Evolutionary conservation across 1,284 basidiomycete species (phyloP), one percentile per base, ranked within the genome.

Genomic region (Sphaerobolus stellatus): DNA sequence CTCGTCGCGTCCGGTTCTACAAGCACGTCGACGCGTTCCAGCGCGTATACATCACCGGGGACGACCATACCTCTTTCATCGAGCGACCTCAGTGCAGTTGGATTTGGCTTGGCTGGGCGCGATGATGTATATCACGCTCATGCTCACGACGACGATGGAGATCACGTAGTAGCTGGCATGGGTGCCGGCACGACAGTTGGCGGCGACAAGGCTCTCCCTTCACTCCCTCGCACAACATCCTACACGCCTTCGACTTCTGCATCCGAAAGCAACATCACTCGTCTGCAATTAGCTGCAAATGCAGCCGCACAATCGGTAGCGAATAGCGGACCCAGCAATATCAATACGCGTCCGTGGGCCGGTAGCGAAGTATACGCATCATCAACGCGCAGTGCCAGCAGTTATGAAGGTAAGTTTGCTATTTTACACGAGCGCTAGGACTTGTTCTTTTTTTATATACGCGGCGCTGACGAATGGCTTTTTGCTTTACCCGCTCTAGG

Each of bases 1-100:
- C 80, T 88, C 49, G 88, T 86, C 3, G 85, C 83, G 4, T 78
- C 80, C 38, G 79, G 79, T 49, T 87, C 87, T 1, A 83, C 85
- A 9, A 82, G 84, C 36, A 75, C 79, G 2, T 90, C 87, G 4
- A 82, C 86, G 6, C 80, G 88, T 55, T 90, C 88, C 3, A 89
- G 87, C 8, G 85, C 87, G 9, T 88, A 88, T 65, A 84, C 86
- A 24, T 84, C 77, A 64, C 82, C 81, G 27, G 85, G 82, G 31
- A 41, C 47, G 20, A 57, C 43, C 27, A 44, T 44, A 8, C 52
- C 52, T 9, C 27, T 54, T 27, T 54, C 53, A 25, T 41, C 53
- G 20, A 54, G 29, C 14, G 53, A 54, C 22, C 53, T 54, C 52
- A 84, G 83, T 66, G 75, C 77, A 11, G 66, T 80, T 28, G 58